A percentile compares a stretch with the other conserved stretches of the same genome.
Evolutionary conservation across 495 filamentous ascomycete genomes (phyloP).

Genomic region (Gamarada debralockiae): DNA sequence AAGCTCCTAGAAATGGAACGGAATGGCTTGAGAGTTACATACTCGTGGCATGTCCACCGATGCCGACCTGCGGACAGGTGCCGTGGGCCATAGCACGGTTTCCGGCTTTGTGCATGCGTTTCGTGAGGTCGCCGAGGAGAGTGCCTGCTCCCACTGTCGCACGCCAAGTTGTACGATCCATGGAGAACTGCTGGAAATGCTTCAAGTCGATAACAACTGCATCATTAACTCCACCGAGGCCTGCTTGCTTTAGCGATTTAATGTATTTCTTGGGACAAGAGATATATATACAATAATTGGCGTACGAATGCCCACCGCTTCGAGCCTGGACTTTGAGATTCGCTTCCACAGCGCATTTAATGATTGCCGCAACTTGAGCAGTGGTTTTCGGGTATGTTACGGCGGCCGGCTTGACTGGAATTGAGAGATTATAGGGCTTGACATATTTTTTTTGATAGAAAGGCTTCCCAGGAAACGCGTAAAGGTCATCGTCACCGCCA

Average conservation of each 20-base stretch:
- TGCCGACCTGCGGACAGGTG: conserved; percentile 57
- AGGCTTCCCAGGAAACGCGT: not conserved
- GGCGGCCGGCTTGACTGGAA: not conserved
- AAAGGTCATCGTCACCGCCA: not conserved
- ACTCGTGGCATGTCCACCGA: conserved; percentile 71
- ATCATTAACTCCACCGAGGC: conserved; percentile 43
- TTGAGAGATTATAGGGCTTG: not conserved
- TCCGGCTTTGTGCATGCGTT: conserved; percentile 54
- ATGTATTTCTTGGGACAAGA: not conserved
- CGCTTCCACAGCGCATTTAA: not conserved
- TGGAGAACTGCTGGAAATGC: conserved; percentile 35
- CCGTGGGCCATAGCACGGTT: conserved; percentile 65
- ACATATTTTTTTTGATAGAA: not conserved
- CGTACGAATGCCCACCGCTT: not conserved
- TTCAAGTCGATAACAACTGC: conserved; percentile 54
- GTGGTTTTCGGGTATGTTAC: not conserved
- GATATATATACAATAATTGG: not conserved
- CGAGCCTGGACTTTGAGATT: not conserved
- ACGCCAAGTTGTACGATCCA: conserved; percentile 12
- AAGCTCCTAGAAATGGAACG: too few relatives aligned
- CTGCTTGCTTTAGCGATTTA: not conserved
- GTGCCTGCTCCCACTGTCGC: conserved; percentile 68
- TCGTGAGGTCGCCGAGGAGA: conserved; percentile 55
- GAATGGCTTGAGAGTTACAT: too few relatives aligned
- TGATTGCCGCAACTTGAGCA: not conserved